These are phyloP conservation scores for Neolentinus lepideus DNA, from an alignment of 1,284 basidiomycete genomes.

Conservation along the genomic window DNA sequence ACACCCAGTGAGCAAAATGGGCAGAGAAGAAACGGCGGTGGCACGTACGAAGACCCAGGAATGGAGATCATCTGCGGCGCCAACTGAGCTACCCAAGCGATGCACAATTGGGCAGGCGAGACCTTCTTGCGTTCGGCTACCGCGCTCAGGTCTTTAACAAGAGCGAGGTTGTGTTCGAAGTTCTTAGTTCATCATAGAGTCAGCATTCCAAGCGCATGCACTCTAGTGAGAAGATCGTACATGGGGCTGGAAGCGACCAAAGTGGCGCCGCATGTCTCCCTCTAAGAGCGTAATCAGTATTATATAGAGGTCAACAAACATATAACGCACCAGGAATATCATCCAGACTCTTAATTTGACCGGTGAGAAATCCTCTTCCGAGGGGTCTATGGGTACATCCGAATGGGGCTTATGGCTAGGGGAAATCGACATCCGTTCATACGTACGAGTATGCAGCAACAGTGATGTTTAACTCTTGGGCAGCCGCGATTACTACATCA, in stretches of 20 bases:
- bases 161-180: slow-evolving; percentile 46
- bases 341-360: slow-evolving; percentile 33
- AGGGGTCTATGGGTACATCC: slow-evolving; percentile 29
- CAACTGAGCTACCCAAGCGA: slow-evolving; percentile 52
- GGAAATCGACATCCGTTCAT: not conserved
- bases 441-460: slow-evolving; percentile 45
- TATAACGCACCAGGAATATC: slow-evolving; percentile 31
- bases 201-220: not conserved
- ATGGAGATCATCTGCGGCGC: slow-evolving; percentile 45
- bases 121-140: slow-evolving; percentile 43
- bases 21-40: not conserved
- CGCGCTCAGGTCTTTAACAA: slow-evolving; percentile 39
- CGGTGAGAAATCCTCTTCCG: slow-evolving; percentile 49
- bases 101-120: slow-evolving; percentile 48
- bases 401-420: not conserved
- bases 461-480: slow-evolving; percentile 39
- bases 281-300: slow-evolving; percentile 8
- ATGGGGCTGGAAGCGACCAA: slow-evolving; percentile 28
- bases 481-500: slow-evolving; percentile 25
- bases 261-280: slow-evolving; percentile 26
- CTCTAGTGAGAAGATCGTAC: slow-evolving; percentile 12
- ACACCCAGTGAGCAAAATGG: not conserved
- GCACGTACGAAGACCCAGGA: slow-evolving; percentile 44
- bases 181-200: slow-evolving; percentile 27
- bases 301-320: not conserved